Evolutionary conservation across 352 stramenopile genomes (phyloP).

Genomic region (Phytopythium aichiense): DNA sequence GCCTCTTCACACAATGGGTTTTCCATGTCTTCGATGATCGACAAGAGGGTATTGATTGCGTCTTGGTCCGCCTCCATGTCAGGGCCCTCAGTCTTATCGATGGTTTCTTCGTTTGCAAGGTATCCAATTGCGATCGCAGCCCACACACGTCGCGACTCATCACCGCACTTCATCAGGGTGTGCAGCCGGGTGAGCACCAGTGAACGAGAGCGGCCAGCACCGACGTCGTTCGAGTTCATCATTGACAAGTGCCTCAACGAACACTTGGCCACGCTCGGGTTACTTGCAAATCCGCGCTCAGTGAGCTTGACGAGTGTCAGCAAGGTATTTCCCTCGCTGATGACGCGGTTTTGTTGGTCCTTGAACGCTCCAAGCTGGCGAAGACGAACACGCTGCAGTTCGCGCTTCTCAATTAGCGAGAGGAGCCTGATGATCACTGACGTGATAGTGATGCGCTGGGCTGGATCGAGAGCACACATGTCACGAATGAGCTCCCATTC

Average conservation of each 20-base stretch:
- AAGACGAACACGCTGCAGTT: neutral
- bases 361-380: neutral
- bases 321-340: neutral
- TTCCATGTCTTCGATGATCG: neutral
- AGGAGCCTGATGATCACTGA: conserved; percentile 13
- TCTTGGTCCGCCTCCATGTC: neutral
- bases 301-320: neutral
- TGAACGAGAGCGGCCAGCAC: neutral
- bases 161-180: neutral
- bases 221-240: neutral
- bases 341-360: neutral
- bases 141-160: neutral
- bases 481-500: conserved; percentile 21
- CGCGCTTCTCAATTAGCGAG: conserved; percentile 8
- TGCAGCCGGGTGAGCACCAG: neutral
- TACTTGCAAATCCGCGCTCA: neutral
- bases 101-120: neutral
- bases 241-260: conserved; percentile 2
- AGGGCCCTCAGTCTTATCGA: neutral
- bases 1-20: neutral
- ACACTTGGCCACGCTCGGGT: neutral
- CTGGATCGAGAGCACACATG: conserved; percentile 21
- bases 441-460: conserved; percentile 14
- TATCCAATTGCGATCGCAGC: neutral
- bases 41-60: neutral